Conservation (phyloP, 2,329 filamentous ascomycete genomes). For the Xylaria sp. region DNA sequence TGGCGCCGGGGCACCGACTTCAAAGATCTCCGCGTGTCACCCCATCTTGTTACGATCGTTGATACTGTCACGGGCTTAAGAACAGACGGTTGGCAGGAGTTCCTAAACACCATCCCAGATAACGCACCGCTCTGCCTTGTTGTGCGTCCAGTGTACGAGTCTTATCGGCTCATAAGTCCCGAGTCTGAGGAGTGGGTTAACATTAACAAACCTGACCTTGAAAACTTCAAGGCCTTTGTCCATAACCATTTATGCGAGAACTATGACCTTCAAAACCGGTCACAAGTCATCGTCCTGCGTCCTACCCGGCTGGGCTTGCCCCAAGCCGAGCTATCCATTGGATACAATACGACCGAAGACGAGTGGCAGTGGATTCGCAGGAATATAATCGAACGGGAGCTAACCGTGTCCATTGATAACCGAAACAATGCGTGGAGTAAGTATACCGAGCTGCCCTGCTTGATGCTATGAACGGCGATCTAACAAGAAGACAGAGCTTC, state of each 20-base stretch:
- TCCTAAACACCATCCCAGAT: background rate
- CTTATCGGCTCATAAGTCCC: constrained; percentile 32
- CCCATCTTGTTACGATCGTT: constrained; percentile 23
- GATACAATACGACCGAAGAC: constrained; percentile 41
- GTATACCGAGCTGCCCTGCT: constrained; percentile 23
- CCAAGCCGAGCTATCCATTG: constrained; percentile 40
- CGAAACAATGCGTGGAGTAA: constrained; percentile 44
- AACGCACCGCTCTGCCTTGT: constrained; percentile 30
- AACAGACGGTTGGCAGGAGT: constrained; percentile 15
- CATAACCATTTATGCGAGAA: constrained; percentile 1
- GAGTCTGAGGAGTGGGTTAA: background rate
- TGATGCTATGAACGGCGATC: background rate
- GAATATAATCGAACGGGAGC: constrained; percentile 41
- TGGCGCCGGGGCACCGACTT: constrained; percentile 40
- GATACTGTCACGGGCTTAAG: background rate
- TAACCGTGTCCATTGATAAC: constrained; percentile 36
- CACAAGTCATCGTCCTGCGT: constrained; percentile 35
- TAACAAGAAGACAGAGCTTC: constrained; percentile 26
- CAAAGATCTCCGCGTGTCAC: constrained; percentile 13
- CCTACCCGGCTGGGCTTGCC: constrained; percentile 25
- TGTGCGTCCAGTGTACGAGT: constrained; percentile 38
- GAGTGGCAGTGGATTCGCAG: constrained; percentile 46
- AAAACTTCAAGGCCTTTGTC: constrained; percentile 13
- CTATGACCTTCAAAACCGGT: constrained; percentile 24
- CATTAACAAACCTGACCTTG: constrained; percentile 14